Base-by-base conservation (phyloP, 1,284 basidiomycete genomes). In the Leccinum fuscescens region DNA sequence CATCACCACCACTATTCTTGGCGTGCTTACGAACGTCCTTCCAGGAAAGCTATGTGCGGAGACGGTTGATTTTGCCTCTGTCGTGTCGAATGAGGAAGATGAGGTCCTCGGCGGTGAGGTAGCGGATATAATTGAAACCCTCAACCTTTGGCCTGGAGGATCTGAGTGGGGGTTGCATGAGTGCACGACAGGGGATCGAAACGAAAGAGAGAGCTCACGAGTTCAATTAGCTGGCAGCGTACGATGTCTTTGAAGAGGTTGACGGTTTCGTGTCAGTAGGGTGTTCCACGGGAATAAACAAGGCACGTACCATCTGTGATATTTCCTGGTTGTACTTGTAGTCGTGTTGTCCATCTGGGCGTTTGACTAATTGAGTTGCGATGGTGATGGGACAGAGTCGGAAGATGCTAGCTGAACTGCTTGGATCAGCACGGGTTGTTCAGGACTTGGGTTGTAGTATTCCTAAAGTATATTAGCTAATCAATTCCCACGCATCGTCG, bases 21-120 rank as follows among this genome's bases (percentile, higher is more conserved):
- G 94, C 94, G 66, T 94, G 92, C 71, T 97, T 97, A 15, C 96
- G 85, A 6, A 98, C 96, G 66, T 98, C 96, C 72, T 97, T 98
- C 96, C 96, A 99, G 0, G 92, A 93, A n/a, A 99, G 83, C 71
- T 98, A 98, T 9, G 94, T 97, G 27, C 94, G 78, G 17, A 98
- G 79, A 24, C 96, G 82, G 74, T 98, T 97, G 62, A 98, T 93
- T 75, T 98, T 97, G 20, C 91, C 93, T 63, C 93, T 82, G 76
- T 98, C 96, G 69, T 97, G 92, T 8, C 96, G 88, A 70, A 98
- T 96, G 66, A 98, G 86, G 69, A 98, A 98, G 67, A 99, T 94
- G 60, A 98, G 86, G 75, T 99, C 96, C 74, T 98, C 96, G 1
- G 94, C 89, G 0, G 92, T 88, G 37, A 98, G 82, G 68, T 89